Evolutionary conservation across 768 basidiomycete genomes (phyloP), one percentile per base, ranked within the genome.

Genomic region (Ephemerocybe angulata): DNA sequence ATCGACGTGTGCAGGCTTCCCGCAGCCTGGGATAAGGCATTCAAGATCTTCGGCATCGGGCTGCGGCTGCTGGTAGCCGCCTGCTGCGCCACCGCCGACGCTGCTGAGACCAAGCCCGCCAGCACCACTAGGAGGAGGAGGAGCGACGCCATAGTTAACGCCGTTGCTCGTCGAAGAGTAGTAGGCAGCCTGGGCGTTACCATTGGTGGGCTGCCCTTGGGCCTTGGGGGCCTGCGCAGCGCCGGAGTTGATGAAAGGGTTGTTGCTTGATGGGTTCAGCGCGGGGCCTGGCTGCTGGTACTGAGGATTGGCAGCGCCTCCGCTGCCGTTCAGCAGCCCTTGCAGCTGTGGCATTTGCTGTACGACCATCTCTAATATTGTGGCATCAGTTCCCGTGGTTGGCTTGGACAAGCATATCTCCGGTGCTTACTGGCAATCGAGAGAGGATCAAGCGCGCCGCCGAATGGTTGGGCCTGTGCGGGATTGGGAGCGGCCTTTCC

Each of bases 21-120:
- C 76, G 65, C 85, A 87, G 53, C 77, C 78, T 60, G 79, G 79
- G 61, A 85, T 76, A 69, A 76, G 72, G 63, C 81, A 83, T 56
- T 72, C 71, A 64, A 67, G 55, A 65, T 74, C 58, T 67, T 70
- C 63, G 67, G 70, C 53, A 69, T 65, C 50, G 60, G 67, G 67
- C 60, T 74, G 44, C 28, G 41, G 42, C 27, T 43, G 52, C 29
- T 44, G 43, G 27, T 21, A 37, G 28, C 10, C 22, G 12, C 27
- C 27, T n/a, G n/a, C n/a, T n/a, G n/a, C n/a, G 38, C 38, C 27
- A 31, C n/a, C 29, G 51, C 27, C 72, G 57, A 66, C 66, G 63
- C 68, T 70, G 62, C 33, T 35, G 41, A 27, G 19, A 28, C 27
- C 27, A 28, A 17, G 15, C 25, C 42, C 42, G 8, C 33, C 50